These are phyloP conservation scores for Plasmodium fragile DNA, from an alignment of 169 alveolate species.

Conservation along the genomic window DNA sequence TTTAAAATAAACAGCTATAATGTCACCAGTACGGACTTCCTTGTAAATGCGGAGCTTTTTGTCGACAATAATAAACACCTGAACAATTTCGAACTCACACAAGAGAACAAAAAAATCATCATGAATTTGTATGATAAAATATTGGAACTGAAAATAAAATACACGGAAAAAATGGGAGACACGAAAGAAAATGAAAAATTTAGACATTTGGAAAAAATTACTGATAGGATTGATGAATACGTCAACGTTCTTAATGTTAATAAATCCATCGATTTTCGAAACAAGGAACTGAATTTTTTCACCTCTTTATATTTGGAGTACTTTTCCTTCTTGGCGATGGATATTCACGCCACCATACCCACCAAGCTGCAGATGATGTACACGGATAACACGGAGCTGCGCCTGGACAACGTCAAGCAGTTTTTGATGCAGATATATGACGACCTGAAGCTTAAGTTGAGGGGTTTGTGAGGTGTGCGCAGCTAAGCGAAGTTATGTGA, in stretches of 20 bases:
- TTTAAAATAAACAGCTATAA: slow-evolving; percentile 59
- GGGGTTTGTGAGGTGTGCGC: slow-evolving; percentile 12
- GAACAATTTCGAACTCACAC: slow-evolving; percentile 54
- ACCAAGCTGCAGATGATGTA: slow-evolving; percentile 71
- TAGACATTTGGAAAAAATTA: slow-evolving; percentile 54
- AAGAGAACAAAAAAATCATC: slow-evolving; percentile 63
- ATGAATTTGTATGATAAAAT: slow-evolving; percentile 63
- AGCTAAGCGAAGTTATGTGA: background rate
- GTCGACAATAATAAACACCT: slow-evolving; percentile 30
- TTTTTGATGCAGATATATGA: slow-evolving; percentile 50
- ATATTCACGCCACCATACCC: slow-evolving; percentile 49
- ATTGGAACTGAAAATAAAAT: slow-evolving; percentile 52
- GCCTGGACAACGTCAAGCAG: slow-evolving; percentile 40
- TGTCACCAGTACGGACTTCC: slow-evolving; percentile 35
- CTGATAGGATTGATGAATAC: slow-evolving; percentile 60
- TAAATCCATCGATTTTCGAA: slow-evolving; percentile 36
- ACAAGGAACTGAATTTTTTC: slow-evolving; percentile 18
- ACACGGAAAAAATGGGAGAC: slow-evolving; percentile 56
- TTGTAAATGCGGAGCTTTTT: slow-evolving; percentile 49
- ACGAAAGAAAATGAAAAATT: slow-evolving; percentile 54
- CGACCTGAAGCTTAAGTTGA: slow-evolving; percentile 22
- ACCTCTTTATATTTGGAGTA: slow-evolving; percentile 64
- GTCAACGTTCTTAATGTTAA: slow-evolving; percentile 42
- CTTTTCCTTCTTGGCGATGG: slow-evolving; percentile 47
- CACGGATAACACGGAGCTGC: slow-evolving; percentile 54